Base-by-base conservation (phyloP, 2,329 filamentous ascomycete species). In the Didymella keratinophila region DNA sequence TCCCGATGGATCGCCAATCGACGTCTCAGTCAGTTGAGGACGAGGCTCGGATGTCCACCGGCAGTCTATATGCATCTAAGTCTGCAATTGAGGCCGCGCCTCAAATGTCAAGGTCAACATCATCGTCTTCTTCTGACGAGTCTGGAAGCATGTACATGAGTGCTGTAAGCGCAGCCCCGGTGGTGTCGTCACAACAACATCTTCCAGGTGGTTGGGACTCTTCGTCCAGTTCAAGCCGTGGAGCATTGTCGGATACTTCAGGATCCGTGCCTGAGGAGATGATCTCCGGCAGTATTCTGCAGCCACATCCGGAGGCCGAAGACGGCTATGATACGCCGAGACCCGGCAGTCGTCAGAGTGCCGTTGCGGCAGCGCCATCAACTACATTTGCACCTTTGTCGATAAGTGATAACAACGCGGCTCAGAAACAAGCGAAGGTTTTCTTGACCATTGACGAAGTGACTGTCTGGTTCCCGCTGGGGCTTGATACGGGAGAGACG, bases 131-230 rank as follows among this genome's bases (percentile, higher is more conserved):
- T 34, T 90, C 92, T 58, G 89, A 92, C 61, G 90, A 94, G 62
- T 91, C 90, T 0, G 88, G 92, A 70, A 95, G 92, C 73, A 91
- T 96, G 88, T 96, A 95, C 68, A 89, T 93, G 87, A 94, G 87
- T 69, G 86, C 84, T 11, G 78, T 87, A 54, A 86, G 83, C 57
- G 76, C 78, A 36, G 72, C 71, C 10, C 72, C 75, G 23, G 60
- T 50, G 2, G 51, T 55, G 37, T 57, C 65, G 10, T 66, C 67
- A 23, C 66, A 56, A 6, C 59, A 53, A 25, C 62, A 72, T 37
- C 64, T 81, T 42, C 79, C 80, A 25, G 80, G 80, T 23, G 77
- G 75, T 9, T 82, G 80, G 80, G 74, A 75, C 41, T 75, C 75
- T 18, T 64, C 72, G 58, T 65, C 76, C 2, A 69, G 56, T 4